Conservation (phyloP, 2,329 filamentous ascomycete species). For the Paracoccidioides lutzii region DNA sequence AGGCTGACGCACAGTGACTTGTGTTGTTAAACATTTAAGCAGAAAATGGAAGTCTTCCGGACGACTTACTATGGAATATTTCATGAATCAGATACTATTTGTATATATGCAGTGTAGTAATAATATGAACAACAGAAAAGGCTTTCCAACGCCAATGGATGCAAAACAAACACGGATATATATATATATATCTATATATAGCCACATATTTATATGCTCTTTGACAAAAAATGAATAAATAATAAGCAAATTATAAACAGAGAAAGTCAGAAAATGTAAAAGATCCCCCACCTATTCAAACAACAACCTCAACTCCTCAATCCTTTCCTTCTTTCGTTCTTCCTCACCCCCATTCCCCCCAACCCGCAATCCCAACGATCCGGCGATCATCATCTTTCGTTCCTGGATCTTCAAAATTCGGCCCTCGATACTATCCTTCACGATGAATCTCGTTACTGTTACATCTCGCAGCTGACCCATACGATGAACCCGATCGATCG, state of each 20-base stretch:
- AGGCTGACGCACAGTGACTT: too few relatives aligned
- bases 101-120: too few relatives aligned
- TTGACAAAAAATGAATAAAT: background rate
- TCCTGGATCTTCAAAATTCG: constrained; percentile 91
- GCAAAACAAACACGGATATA: too few relatives aligned
- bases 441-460: constrained; percentile 74
- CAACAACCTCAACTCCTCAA: constrained; percentile 88
- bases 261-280: background rate
- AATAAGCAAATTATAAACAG: too few relatives aligned
- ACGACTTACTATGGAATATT: too few relatives aligned
- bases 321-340: constrained; percentile 76
- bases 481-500: constrained; percentile 91
- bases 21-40: too few relatives aligned
- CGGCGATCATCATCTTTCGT: constrained; percentile 78
- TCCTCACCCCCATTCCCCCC: constrained; percentile 77
- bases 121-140: too few relatives aligned
- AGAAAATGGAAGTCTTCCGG: too few relatives aligned
- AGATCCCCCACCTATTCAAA: constrained; percentile 34
- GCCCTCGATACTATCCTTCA: constrained; percentile 83
- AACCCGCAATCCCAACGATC: constrained; percentile 90
- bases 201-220: too few relatives aligned
- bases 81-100: too few relatives aligned
- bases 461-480: constrained; percentile 90
- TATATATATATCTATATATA: too few relatives aligned
- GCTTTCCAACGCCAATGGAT: too few relatives aligned